phyloP scores from a whole-genome alignment of 495 filamentous ascomycete genomes.

The Tuber brumale region DNA sequence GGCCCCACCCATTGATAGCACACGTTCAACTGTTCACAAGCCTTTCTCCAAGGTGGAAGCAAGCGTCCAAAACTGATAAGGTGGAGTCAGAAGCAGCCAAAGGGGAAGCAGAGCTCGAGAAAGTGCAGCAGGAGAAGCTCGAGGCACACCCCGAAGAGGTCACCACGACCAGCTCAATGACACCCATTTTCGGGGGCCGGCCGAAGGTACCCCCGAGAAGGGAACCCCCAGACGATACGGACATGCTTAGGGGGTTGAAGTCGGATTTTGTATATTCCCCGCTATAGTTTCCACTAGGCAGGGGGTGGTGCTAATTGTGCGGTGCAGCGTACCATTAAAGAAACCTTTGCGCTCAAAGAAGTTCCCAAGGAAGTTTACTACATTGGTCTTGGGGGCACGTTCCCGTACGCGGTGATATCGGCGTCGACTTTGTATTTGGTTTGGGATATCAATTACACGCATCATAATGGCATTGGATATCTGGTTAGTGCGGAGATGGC shows the following conservation, averaged over 20 bases:
- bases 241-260: conserved; percentile 64
- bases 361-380: conserved; percentile 76
- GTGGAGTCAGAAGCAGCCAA: background rate
- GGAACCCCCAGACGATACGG: conserved; percentile 47
- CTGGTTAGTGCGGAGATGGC: conserved; percentile 67
- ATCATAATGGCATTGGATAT: conserved; percentile 54
- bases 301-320: background rate
- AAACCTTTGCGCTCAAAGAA: conserved; percentile 70
- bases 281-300: background rate
- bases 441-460: conserved; percentile 66
- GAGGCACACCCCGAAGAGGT: conserved; percentile 54
- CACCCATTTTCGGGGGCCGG: conserved; percentile 49
- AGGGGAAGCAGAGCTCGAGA: conserved; percentile 7
- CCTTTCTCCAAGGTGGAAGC: background rate
- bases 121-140: conserved; percentile 49
- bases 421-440: conserved; percentile 78
- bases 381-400: conserved; percentile 78
- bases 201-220: conserved; percentile 30
- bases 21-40: background rate
- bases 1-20: background rate
- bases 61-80: background rate
- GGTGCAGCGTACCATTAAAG: conserved; percentile 66
- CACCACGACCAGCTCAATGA: conserved; percentile 52
- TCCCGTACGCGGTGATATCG: conserved; percentile 87
- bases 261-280: conserved; percentile 61